Evolutionary conservation across 2,329 filamentous ascomycete species (phyloP), one percentile per base, ranked within the genome.

Genomic region (Cladophialophora yegresii): DNA sequence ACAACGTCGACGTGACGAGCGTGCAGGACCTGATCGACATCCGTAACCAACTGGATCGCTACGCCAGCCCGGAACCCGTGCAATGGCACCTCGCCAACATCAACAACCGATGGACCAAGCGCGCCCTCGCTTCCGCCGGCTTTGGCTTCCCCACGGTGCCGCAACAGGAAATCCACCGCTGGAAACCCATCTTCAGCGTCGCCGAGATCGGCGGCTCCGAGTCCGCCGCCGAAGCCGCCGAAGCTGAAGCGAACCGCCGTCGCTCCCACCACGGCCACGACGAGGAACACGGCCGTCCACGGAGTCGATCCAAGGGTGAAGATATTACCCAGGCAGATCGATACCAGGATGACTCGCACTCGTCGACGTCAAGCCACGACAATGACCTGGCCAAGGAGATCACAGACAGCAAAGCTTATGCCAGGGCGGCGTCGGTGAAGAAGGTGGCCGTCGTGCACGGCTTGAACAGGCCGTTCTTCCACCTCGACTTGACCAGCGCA

Each of bases 81-180:
- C 92, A 97, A 75, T 98, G 93, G 93, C 95, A 98, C 77, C 89
- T 98, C 68, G 91, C 93, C n/a, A 89, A 88, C 77, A 90, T 98
- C 79, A 92, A 89, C 79, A 97, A 95, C 81, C 86, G 91, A 63
- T 97, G 93, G 93, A 93, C 92, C 26, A 96, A 96, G 80, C 89
- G 92, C 33, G 93, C 91, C 4, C 87, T 98, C 50, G 89, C 89
- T 3, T 87, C 90, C 1, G 93, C 90, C 26, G 93, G 93, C 12
- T 98, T 98, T 73, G 93, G 93, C 1, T 92, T 89, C 74, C 92
- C 92, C 2, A 86, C 87, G 0, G 81, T 80, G 13, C 76, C 75
- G 6, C 79, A 77, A 61, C 75, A 73, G 13, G 82, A 80, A 64
- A 84, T 85, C 71, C 82, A 85, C 67, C 85, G 90, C 64, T 98